Evolutionary conservation across 2,329 filamentous ascomycete species (phyloP), one percentile per base, ranked within the genome.

Genomic region (Colletotrichum chlorophyti): DNA sequence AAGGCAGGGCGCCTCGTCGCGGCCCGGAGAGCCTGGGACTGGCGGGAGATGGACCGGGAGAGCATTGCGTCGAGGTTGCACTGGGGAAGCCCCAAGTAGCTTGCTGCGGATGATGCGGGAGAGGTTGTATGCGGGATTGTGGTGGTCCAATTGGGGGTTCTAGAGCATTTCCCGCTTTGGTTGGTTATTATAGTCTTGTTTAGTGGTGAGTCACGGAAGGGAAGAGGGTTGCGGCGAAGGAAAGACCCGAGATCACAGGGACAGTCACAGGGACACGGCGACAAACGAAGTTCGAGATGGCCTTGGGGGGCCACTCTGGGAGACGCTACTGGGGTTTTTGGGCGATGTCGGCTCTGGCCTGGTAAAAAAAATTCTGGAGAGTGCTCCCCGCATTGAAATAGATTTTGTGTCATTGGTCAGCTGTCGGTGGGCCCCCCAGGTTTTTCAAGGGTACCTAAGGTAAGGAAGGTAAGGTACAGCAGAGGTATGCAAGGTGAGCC

Each of bases 311-410:
- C 34, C 31, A 26, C 26, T 15, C 46, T 14, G 29, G 34, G 21
- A 47, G 31, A 35, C 43, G 9, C 19, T 21, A 26, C 41, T n/a
- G 50, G 35, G 37, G 46, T 62, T 66, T 69, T 63, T 65, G 67
- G 66, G 69, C 69, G 69, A 72, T 65, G 62, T 68, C 69, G 69
- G 68, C 66, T 64, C 52, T n/a, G n/a, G n/a, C n/a, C n/a, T n/a
- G n/a, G n/a, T n/a, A n/a, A 45, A 62, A 66, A 68, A 68, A 65
- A 62, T 58, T 54, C 35, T 59, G 63, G 48, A 65, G 65, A 58
- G 43, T 10, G 54, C 49, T 55, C 62, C 60, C 64, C 61, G 61
- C 50, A 63, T 63, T 62, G 63, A 65, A 70, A 67, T 71, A 58
- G 55, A 50, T 64, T 63, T 61, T 60, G 45, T 31, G 35, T 64